Evolutionary conservation across 768 basidiomycete genomes (phyloP).

Genomic region (Lenzites betulinus): DNA sequence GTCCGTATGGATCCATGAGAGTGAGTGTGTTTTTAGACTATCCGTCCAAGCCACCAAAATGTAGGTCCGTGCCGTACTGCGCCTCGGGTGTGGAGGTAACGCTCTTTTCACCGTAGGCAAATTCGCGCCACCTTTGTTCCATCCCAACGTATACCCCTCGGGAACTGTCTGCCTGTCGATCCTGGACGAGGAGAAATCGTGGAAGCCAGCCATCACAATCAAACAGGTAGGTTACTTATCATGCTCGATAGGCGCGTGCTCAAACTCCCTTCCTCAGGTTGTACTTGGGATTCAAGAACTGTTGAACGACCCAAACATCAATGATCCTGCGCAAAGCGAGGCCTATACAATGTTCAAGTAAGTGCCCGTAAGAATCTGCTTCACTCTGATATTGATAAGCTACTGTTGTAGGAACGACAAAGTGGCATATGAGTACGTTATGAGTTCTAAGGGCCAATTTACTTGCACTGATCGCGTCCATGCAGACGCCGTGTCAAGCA

Average conservation of each 20-base stretch:
- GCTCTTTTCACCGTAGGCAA: slow-evolving; percentile 62
- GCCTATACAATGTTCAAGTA: slow-evolving; percentile 99
- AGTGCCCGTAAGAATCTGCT: slow-evolving; percentile 33
- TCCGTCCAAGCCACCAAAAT: slow-evolving; percentile 94
- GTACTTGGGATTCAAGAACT: slow-evolving; percentile 95
- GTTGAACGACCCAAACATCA: slow-evolving; percentile 92
- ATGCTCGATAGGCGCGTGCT: background rate
- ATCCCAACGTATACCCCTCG: slow-evolving; percentile 98
- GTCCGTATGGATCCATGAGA: slow-evolving; percentile 24
- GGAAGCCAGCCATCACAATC: slow-evolving; percentile 99
- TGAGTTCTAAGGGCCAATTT: background rate
- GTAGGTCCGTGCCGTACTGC: slow-evolving; percentile 44
- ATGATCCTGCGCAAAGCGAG: slow-evolving; percentile 97
- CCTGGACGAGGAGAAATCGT: slow-evolving; percentile 96
- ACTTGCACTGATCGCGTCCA: background rate
- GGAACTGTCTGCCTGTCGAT: slow-evolving; percentile 98
- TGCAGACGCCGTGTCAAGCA: slow-evolving; percentile 73
- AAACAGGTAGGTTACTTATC: slow-evolving; percentile 69
- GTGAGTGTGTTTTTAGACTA: slow-evolving; percentile 58
- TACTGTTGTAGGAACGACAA: slow-evolving; percentile 79
- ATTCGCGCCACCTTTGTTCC: slow-evolving; percentile 94
- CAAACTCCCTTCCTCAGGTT: slow-evolving; percentile 54
- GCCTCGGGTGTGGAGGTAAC: background rate
- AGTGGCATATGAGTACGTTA: slow-evolving; percentile 82
- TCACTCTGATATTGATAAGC: background rate